Evolutionary conservation across 1,284 basidiomycete genomes (phyloP).

Genomic region (Chalciporus sp.): DNA sequence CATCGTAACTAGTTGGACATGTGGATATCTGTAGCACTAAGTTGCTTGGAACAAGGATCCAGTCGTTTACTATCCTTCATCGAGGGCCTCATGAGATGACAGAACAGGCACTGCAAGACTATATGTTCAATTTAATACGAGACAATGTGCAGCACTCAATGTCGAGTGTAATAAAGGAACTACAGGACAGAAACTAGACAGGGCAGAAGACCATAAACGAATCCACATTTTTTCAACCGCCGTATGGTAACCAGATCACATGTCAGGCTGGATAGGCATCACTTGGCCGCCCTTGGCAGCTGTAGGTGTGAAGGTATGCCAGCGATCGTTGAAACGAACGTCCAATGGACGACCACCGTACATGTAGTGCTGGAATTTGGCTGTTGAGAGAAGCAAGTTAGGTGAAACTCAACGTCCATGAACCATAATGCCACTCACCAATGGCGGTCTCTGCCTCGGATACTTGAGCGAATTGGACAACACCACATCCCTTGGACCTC

Average conservation of each 20-base stretch:
- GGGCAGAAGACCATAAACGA: neutral
- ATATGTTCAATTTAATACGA: neutral
- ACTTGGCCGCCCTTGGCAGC: constrained; percentile 83
- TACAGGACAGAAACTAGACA: neutral
- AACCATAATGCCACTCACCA: constrained; percentile 45
- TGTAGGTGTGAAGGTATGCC: constrained; percentile 86
- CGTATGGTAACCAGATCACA: constrained; percentile 19
- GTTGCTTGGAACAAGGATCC: neutral
- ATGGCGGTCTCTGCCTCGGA: constrained; percentile 93
- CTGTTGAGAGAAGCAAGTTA: constrained; percentile 38
- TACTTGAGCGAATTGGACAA: constrained; percentile 92
- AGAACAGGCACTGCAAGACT: neutral
- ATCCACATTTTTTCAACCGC: constrained; percentile 7
- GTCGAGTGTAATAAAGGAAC: constrained; percentile 1
- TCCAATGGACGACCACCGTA: constrained; percentile 87
- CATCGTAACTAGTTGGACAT: too few relatives aligned
- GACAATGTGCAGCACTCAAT: constrained; percentile 11
- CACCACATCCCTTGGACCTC: constrained; percentile 90
- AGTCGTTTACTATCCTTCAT: too few relatives aligned
- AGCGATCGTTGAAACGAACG: constrained; percentile 89
- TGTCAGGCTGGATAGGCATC: constrained; percentile 57
- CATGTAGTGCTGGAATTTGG: constrained; percentile 91
- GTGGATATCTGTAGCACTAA: neutral
- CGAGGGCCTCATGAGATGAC: too few relatives aligned
- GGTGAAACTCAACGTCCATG: neutral